Evolutionary conservation across 441 rosid genomes (phyloP), one percentile per base, ranked within the genome.

Genomic region (Gossypium aridum): DNA sequence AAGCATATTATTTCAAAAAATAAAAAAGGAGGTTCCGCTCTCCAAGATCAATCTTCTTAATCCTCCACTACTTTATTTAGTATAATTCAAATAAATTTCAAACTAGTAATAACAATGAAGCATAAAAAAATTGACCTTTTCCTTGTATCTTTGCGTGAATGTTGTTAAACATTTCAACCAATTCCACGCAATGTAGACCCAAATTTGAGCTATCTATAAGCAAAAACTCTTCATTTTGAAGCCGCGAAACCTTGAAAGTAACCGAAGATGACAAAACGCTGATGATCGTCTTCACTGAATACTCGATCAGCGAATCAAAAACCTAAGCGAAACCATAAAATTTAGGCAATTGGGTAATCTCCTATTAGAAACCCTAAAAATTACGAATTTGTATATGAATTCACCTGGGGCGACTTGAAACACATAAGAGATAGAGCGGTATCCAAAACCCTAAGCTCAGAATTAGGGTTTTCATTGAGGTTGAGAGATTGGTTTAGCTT

Each of bases 401-500:
- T 53, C 47, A 87, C 97, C 90, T 88, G 85, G 56, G 94, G 88
- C 23, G 94, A 88, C 65, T 80, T 87, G 87, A 90, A 89, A 87
- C 92, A 84, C 90, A 89, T 83, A 71, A 88, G 83, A 43, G 94
- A 87, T 26, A 90, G 80, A 49, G 87, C 83, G 1, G 93, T 79
- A 65, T 91, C 90, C 77, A 91, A 77, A 88, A 90, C 87, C 76
- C 81, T 81, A 80, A 83, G 77, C 76, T 82, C 63, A 61, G 86
- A 60, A 79, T 81, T 74, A 31, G 71, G 64, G 39, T 13, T 64
- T 51, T 59, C 86, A 31, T 71, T 68, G 63, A 86, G 85, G 79
- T 90, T 89, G 31, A 91, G 87, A 19, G 94, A 86, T 22, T 81
- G 84, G 74, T 81, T 83, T 9, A 90, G 84, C 77, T 77, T 81